These are phyloP conservation scores for Ustilago nuda DNA, from an alignment of 1,284 basidiomycete genomes.

Conservation along the genomic window DNA sequence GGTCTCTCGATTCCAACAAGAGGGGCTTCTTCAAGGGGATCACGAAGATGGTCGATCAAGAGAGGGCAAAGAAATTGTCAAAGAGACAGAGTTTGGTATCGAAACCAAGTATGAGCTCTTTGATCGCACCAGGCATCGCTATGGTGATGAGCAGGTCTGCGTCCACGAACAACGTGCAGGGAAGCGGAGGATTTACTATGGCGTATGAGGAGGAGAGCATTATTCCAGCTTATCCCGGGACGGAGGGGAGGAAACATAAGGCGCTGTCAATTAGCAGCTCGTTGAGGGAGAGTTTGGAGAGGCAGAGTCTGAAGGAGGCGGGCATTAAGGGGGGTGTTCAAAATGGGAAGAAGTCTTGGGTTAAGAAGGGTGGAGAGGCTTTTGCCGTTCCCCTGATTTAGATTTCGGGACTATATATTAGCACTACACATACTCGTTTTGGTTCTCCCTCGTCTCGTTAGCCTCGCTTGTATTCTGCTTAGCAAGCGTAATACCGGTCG, in stretches of 20 bases:
- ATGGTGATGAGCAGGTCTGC: neutral
- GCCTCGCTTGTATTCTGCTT: neutral
- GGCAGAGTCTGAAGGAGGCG: conserved; percentile 19
- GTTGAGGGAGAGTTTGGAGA: conserved; percentile 24
- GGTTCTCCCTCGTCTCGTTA: neutral
- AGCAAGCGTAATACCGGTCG: neutral
- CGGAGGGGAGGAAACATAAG: neutral
- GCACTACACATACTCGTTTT: neutral
- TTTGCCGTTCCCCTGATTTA: conserved; percentile 13
- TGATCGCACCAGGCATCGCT: neutral
- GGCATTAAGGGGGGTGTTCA: neutral
- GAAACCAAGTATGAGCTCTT: conserved; percentile 9
- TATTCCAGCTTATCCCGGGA: conserved; percentile 13
- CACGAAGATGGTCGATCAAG: conserved; percentile 22
- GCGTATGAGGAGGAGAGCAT: conserved; percentile 27
- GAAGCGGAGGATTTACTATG: neutral
- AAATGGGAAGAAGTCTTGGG: neutral
- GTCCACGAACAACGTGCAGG: neutral
- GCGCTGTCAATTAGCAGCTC: neutral
- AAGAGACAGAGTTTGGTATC: conserved; percentile 5
- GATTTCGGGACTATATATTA: neutral
- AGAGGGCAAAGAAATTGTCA: neutral
- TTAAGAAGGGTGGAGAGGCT: conserved; percentile 1
- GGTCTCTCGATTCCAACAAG: conserved; percentile 2
- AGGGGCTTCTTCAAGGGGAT: conserved; percentile 21